Conservation (phyloP, 1,284 basidiomycete species). For the Thecaphora frezii region DNA sequence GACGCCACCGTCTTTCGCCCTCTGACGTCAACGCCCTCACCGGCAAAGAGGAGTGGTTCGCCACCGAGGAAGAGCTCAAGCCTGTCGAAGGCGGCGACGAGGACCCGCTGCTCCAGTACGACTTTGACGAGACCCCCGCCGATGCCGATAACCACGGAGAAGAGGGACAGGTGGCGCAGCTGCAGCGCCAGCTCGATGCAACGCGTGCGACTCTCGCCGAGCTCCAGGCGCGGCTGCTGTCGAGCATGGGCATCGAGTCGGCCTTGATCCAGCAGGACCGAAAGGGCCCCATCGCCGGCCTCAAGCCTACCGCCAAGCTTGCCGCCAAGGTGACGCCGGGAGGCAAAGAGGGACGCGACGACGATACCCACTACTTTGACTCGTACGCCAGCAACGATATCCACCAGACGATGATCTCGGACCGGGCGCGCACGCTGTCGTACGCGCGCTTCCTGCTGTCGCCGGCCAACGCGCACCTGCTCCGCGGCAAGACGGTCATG, state of each 20-base stretch:
- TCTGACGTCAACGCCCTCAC: conserved; percentile 19
- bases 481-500: conserved; percentile 82
- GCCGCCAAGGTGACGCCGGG: conserved; percentile 1
- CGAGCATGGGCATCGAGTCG: conserved; percentile 25
- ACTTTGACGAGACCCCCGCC: conserved; percentile 30
- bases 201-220: conserved; percentile 13
- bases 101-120: conserved; percentile 52
- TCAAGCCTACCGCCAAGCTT: conserved; percentile 2
- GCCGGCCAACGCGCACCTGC: conserved; percentile 73
- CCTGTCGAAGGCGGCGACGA: conserved; percentile 53
- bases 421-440: conserved; percentile 87
- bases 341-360: conserved; percentile 53
- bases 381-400: conserved; percentile 85
- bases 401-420: conserved; percentile 69
- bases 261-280: conserved; percentile 5
- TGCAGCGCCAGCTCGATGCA: background rate
- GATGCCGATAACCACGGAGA: too few species aligned
- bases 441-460: conserved; percentile 85
- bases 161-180: background rate
- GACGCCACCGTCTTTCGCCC: conserved; percentile 19
- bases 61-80: conserved; percentile 46
- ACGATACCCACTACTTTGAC: conserved; percentile 92
- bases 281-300: background rate
- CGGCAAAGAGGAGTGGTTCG: conserved; percentile 22
- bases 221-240: conserved; percentile 36